phyloP scores from a whole-genome alignment of 352 stramenopile species.

The Pythium aristosporum region DNA sequence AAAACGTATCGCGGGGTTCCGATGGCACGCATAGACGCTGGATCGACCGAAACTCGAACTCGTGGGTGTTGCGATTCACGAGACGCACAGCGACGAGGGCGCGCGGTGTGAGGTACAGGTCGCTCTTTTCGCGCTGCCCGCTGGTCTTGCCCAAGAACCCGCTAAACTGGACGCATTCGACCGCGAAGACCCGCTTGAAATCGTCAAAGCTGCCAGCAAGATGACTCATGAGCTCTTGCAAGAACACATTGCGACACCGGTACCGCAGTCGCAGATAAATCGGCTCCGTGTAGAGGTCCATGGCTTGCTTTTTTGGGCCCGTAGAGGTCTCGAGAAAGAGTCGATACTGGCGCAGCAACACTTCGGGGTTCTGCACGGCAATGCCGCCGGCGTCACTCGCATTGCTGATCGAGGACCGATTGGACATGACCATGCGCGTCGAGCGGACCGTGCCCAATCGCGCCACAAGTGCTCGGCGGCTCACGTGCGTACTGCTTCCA shows the following conservation, averaged over 20 bases:
- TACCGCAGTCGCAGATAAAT: conserved; percentile 73
- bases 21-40: conserved; percentile 45
- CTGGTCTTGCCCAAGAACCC: conserved; percentile 68
- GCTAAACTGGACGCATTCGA: conserved; percentile 74
- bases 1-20: conserved; percentile 56
- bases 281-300: conserved; percentile 62
- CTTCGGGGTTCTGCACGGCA: conserved; percentile 65
- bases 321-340: conserved; percentile 68
- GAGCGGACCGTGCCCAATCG: conserved; percentile 19
- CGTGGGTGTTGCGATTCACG: conserved; percentile 67
- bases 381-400: conserved; percentile 15
- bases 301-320: conserved; percentile 51
- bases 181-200: conserved; percentile 66
- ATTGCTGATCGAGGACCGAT: conserved; percentile 8
- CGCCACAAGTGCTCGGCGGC: conserved; percentile 8
- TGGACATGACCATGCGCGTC: conserved; percentile 30
- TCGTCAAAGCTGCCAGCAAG: conserved; percentile 75
- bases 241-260: conserved; percentile 71
- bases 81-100: conserved; percentile 62
- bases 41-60: conserved; percentile 73
- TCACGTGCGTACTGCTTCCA: background rate
- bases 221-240: conserved; percentile 85
- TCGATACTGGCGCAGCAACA: conserved; percentile 70
- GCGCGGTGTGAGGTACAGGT: conserved; percentile 66
- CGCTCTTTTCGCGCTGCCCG: conserved; percentile 73